Percentiles rank a stretch among this genome's conserved stretches.
phyloP scores from a whole-genome alignment of 495 filamentous ascomycete genomes.

The Lichina pygmaea region DNA sequence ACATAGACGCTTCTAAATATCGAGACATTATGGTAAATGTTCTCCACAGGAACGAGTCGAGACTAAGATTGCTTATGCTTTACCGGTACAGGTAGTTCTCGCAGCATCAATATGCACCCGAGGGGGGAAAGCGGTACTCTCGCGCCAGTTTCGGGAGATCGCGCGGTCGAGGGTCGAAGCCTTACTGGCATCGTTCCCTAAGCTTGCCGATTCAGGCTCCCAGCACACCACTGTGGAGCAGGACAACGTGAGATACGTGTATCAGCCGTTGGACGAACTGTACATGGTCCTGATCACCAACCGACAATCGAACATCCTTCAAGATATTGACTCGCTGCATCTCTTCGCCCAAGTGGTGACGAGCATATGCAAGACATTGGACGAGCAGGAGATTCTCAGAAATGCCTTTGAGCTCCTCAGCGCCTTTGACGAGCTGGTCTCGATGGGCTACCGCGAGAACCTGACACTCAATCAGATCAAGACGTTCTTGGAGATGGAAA shows the following conservation, averaged over 20 bases:
- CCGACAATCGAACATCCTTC: slow-evolving; percentile 93
- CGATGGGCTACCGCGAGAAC: slow-evolving; percentile 85
- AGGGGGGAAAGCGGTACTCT: slow-evolving; percentile 89
- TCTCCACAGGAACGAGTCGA: no score
- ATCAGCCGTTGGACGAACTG: slow-evolving; percentile 93
- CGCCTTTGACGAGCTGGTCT: slow-evolving; percentile 91
- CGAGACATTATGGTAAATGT: no score
- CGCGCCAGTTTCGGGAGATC: slow-evolving; percentile 90
- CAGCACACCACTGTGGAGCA: slow-evolving; percentile 97
- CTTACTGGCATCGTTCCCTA: slow-evolving; percentile 84
- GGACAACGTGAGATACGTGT: slow-evolving; percentile 97
- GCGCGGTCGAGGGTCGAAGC: slow-evolving; percentile 87
- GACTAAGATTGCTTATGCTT: no score
- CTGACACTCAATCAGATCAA: slow-evolving; percentile 85
- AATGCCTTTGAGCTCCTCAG: slow-evolving; percentile 90
- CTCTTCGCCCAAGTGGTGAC: slow-evolving; percentile 91
- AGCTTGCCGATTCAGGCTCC: slow-evolving; percentile 77
- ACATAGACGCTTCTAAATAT: no score
- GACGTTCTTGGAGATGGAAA: slow-evolving; percentile 97
- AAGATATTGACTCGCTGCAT: slow-evolving; percentile 95
- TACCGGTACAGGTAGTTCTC: slow-evolving; percentile 55
- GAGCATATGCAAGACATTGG: slow-evolving; percentile 83
- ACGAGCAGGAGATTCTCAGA: slow-evolving; percentile 78
- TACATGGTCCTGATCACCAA: slow-evolving; percentile 99
- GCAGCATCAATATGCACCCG: slow-evolving; percentile 97